A percentile compares a stretch with the other conserved stretches of the same genome.
These are phyloP conservation scores for Vitis hybrid DNA, from an alignment of 177 flowering plant genomes.

Conservation along the genomic window DNA sequence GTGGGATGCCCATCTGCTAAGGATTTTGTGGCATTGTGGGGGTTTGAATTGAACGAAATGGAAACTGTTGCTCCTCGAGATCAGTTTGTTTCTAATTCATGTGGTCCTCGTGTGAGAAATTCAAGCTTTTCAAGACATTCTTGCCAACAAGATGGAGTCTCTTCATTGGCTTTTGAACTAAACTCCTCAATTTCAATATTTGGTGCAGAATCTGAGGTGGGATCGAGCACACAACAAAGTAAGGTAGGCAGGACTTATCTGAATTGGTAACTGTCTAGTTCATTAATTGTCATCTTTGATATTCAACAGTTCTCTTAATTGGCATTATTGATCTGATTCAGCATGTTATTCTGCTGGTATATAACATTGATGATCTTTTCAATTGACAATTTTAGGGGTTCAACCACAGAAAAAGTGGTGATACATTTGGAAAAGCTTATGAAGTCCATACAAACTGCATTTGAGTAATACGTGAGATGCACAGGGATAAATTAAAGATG, in stretches of 20 bases:
- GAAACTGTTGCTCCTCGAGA: constrained; percentile 10
- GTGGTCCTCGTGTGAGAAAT: constrained; percentile 10
- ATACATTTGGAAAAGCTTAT: no score
- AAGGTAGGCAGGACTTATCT: constrained; percentile 26
- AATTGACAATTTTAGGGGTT: no score
- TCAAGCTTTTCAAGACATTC: constrained; percentile 12
- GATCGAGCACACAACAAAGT: constrained; percentile 26
- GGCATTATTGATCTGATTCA: not conserved
- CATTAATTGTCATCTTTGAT: not conserved
- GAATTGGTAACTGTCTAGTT: not conserved
- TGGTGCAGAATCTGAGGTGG: constrained; percentile 20
- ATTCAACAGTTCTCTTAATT: not conserved
- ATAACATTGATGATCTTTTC: no score
- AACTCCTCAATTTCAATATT: constrained; percentile 11
- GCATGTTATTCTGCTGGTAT: no score
- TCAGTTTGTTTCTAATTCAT: constrained; percentile 14
- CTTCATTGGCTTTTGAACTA: constrained; percentile 18
- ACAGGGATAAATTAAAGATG: no score
- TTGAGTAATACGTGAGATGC: no score
- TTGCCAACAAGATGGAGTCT: constrained; percentile 8
- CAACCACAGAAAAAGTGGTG: no score
- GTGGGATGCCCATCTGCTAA: constrained; percentile 69
- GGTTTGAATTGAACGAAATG: constrained; percentile 38
- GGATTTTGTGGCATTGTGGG: constrained; percentile 68
- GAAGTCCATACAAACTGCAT: no score